A percentile compares a stretch with the other conserved stretches of the same genome.
These are phyloP conservation scores for Kodamaea nitidulidarum DNA, from an alignment of 805 yeast species.

Conservation along the genomic window DNA sequence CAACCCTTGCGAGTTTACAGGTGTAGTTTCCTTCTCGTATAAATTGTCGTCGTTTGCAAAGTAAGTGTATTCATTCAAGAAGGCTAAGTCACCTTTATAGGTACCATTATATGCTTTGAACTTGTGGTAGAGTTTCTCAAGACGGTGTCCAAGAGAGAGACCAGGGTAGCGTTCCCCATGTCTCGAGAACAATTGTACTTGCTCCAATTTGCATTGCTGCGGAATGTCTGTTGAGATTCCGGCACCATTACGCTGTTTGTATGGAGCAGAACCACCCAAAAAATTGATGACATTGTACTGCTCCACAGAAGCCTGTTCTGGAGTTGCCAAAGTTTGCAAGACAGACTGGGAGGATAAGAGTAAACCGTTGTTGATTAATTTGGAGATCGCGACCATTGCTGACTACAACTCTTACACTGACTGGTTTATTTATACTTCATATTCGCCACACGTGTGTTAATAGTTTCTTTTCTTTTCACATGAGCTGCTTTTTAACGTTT, in stretches of 20 bases:
- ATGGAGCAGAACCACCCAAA: slow-evolving; percentile 56
- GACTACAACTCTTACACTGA: no score
- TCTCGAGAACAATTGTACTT: slow-evolving; percentile 67
- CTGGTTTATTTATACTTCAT: no score
- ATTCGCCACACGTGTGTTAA: no score
- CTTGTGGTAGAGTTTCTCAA: slow-evolving; percentile 20
- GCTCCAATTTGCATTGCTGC: slow-evolving; percentile 51
- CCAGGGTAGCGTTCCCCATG: slow-evolving; percentile 80
- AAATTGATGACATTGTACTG: slow-evolving; percentile 48
- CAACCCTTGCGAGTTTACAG: slow-evolving; percentile 39
- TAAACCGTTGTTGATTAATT: slow-evolving; percentile 28
- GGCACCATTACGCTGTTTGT: slow-evolving; percentile 46
- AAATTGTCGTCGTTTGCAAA: slow-evolving; percentile 35
- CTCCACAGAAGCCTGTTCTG: slow-evolving; percentile 38
- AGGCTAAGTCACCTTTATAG: slow-evolving; percentile 49
- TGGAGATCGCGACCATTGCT: slow-evolving; percentile 33
- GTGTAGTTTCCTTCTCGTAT: slow-evolving; percentile 50
- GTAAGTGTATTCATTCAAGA: slow-evolving; percentile 51
- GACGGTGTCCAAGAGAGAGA: slow-evolving; percentile 21
- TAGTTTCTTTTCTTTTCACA: no score
- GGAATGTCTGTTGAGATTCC: slow-evolving; percentile 52
- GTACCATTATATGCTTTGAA: slow-evolving; percentile 25
- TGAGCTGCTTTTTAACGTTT: no score
- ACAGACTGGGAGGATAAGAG: slow-evolving; percentile 23
- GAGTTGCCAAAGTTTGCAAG: slow-evolving; percentile 33